Evolutionary conservation across 202 grass and related monocot species (phyloP).

Genomic region (Hordeum pubiflorum): DNA sequence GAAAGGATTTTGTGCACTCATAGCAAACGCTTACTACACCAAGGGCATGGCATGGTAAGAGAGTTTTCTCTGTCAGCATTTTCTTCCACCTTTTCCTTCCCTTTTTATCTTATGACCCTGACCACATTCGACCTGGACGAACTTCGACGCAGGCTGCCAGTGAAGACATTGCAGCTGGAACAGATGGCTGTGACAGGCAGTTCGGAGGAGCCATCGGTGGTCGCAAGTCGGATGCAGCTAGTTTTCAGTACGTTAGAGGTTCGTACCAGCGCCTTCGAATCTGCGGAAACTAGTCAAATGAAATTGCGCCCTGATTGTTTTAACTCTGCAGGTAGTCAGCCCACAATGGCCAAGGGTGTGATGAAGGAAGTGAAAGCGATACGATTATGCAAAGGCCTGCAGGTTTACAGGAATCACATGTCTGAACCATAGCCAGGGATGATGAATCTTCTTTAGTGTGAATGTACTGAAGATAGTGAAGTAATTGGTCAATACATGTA

Average conservation of each 20-base stretch:
- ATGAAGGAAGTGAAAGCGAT: not conserved
- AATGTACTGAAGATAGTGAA: conserved; percentile 6
- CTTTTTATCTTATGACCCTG: not conserved
- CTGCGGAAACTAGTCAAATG: not conserved
- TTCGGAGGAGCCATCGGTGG: conserved; percentile 77
- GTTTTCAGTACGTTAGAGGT: conserved; percentile 98
- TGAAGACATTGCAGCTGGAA: conserved; percentile 89
- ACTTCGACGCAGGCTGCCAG: conserved; percentile 62
- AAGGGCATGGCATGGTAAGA: conserved; percentile 96
- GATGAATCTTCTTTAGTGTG: not conserved
- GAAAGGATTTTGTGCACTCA: conserved; percentile 95
- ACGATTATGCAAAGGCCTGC: conserved; percentile 6
- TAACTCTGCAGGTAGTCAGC: conserved; percentile 64
- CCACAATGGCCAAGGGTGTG: conserved; percentile 93
- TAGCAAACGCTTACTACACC: conserved; percentile 86
- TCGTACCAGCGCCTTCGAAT: not conserved
- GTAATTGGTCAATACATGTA: conserved; percentile 6
- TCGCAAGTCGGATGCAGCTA: conserved; percentile 85
- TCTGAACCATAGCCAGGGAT: not conserved
- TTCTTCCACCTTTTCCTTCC: not conserved
- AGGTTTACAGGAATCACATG: not conserved
- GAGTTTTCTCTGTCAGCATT: not conserved
- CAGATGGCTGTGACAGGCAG: conserved; percentile 81
- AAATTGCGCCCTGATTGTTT: not conserved
- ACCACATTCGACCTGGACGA: not conserved